These are phyloP conservation scores for Crotalaria pallida DNA, from an alignment of 306 rosid species.

Conservation along the genomic window DNA sequence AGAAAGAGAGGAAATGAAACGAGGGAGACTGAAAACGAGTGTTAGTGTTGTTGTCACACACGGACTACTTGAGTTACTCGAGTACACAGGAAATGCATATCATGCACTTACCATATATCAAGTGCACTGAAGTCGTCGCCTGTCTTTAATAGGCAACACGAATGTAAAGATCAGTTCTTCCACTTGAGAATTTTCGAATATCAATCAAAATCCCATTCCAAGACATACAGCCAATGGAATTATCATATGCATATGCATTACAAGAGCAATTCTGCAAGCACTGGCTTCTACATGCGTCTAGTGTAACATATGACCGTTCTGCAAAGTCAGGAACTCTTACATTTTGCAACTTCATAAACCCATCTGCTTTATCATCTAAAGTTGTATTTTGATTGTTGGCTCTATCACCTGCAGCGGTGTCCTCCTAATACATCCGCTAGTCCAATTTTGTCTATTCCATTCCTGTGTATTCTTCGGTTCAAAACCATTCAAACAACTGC, in stretches of 20 bases:
- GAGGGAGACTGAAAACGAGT: too few relatives aligned
- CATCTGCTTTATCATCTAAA: conserved; percentile 13
- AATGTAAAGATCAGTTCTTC: conserved; percentile 23
- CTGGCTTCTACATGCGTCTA: neutral
- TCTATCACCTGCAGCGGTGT: conserved; percentile 23
- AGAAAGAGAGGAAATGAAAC: too few relatives aligned
- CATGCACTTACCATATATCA: too few relatives aligned
- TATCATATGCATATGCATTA: conserved; percentile 1
- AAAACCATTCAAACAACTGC: conserved; percentile 43
- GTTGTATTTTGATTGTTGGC: neutral
- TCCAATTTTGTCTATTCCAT: conserved; percentile 30
- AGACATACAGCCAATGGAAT: conserved; percentile 24
- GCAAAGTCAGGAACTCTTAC: conserved; percentile 41
- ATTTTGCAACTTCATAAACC: conserved; percentile 16
- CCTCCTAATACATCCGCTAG: conserved; percentile 13
- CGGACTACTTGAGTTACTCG: too few relatives aligned
- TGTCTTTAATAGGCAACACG: conserved; percentile 16
- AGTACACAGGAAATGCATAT: too few relatives aligned
- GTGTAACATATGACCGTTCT: neutral
- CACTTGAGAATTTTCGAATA: conserved; percentile 5
- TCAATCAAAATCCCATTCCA: conserved; percentile 19
- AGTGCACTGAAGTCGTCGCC: too few relatives aligned
- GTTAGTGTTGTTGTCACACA: too few relatives aligned
- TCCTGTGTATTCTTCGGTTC: conserved; percentile 18
- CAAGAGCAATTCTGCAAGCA: conserved; percentile 35